Conservation (phyloP, 768 basidiomycete species). For the Mycena chlorophos region DNA sequence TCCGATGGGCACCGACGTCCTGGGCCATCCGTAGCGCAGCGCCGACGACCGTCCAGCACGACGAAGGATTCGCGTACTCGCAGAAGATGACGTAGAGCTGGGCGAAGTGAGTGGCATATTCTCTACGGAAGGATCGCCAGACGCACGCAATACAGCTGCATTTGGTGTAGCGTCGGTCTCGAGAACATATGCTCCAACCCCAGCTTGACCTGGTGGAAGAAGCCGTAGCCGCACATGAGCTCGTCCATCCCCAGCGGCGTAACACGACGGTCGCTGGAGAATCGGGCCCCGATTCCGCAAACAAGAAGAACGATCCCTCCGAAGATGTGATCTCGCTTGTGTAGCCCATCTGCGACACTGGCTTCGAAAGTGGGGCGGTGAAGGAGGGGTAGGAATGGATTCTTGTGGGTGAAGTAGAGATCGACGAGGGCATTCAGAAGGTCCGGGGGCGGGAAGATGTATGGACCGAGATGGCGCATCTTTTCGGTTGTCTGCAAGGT, state of each 20-base stretch:
- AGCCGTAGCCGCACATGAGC: slow-evolving; percentile 60
- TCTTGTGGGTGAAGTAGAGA: slow-evolving; percentile 60
- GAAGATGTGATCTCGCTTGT: slow-evolving; percentile 53
- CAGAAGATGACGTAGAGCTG: slow-evolving; percentile 55
- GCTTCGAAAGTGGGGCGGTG: slow-evolving; percentile 70
- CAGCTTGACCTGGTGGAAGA: slow-evolving; percentile 67
- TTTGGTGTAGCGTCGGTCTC: slow-evolving; percentile 67
- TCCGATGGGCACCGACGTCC: slow-evolving; percentile 70
- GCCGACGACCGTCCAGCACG: slow-evolving; percentile 68
- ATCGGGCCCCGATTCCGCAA: slow-evolving; percentile 67
- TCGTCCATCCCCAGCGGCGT: slow-evolving; percentile 31
- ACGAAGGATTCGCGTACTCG: slow-evolving; percentile 57
- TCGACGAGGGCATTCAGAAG: slow-evolving; percentile 56
- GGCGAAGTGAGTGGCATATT: background rate
- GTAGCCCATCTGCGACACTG: slow-evolving; percentile 46
- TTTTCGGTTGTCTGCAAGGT: background rate
- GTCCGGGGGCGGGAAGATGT: slow-evolving; percentile 52
- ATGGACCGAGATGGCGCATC: slow-evolving; percentile 16
- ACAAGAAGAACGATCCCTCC: slow-evolving; percentile 62
- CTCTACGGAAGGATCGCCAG: background rate
- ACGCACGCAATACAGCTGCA: slow-evolving; percentile 66
- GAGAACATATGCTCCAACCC: slow-evolving; percentile 62
- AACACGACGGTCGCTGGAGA: slow-evolving; percentile 58
- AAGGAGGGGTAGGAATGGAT: slow-evolving; percentile 62
- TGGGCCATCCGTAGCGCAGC: slow-evolving; percentile 33